Evolutionary conservation across 2,329 filamentous ascomycete genomes (phyloP).

Genomic region (Ophiostoma ulmi): DNA sequence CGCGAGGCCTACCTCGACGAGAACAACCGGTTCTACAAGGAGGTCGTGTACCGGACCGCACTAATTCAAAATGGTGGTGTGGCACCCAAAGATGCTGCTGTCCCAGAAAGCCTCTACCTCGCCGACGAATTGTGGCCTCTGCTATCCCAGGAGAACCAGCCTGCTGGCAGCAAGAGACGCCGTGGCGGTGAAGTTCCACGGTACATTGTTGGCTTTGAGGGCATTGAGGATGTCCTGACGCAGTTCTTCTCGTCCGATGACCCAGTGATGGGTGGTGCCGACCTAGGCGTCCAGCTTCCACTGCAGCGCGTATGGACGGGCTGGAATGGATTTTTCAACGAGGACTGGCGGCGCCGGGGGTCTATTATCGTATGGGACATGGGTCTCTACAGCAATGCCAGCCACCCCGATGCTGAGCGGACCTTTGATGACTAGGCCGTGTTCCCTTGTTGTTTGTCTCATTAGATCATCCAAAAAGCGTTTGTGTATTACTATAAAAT

Average conservation of each 20-base stretch:
- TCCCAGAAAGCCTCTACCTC: conserved; percentile 47
- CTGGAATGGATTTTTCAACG: conserved; percentile 59
- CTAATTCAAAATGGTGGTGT: not conserved
- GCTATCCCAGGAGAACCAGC: not conserved
- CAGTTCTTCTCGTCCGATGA: conserved; percentile 39
- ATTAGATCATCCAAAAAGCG: not conserved
- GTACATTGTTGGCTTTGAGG: conserved; percentile 58
- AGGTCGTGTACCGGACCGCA: conserved; percentile 34
- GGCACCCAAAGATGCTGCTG: not conserved
- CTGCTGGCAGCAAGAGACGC: not conserved
- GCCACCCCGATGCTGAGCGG: conserved; percentile 24
- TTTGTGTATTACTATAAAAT: not conserved
- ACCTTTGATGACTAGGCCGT: conserved; percentile 13
- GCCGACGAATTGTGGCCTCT: conserved; percentile 44
- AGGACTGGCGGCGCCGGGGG: conserved; percentile 54
- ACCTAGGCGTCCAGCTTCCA: conserved; percentile 37
- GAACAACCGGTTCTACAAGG: conserved; percentile 83
- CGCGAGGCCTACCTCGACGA: conserved; percentile 75
- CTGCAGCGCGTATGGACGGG: conserved; percentile 49
- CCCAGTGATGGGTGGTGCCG: conserved; percentile 32
- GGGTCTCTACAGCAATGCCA: conserved; percentile 32
- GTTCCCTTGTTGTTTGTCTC: not conserved
- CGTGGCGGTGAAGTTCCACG: conserved; percentile 43
- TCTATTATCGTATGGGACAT: conserved; percentile 58
- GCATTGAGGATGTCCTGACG: conserved; percentile 45